These are phyloP conservation scores for Mycena latifolia DNA, from an alignment of 768 basidiomycete genomes.

Conservation along the genomic window DNA sequence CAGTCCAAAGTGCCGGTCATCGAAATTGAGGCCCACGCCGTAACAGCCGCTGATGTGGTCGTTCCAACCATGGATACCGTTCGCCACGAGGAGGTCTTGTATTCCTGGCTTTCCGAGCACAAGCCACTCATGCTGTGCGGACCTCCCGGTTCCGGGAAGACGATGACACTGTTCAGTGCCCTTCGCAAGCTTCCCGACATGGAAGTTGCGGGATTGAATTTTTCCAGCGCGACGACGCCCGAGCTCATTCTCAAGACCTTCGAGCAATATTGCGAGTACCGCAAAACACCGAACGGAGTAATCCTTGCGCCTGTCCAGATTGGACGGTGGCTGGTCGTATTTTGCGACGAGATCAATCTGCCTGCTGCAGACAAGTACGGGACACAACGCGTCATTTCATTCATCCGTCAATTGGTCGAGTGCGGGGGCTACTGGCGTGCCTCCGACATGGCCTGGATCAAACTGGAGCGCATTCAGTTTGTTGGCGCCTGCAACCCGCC, in stretches of 20 bases:
- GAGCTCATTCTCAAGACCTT: conserved; percentile 99
- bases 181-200: conserved; percentile 97
- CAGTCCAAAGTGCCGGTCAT: conserved; percentile 92
- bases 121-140: conserved; percentile 98
- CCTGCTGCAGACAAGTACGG: conserved; percentile 98
- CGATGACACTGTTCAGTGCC: conserved; percentile 99
- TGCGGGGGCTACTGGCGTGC: conserved; percentile 95
- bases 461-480: conserved; percentile 98
- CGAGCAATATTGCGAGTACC: conserved; percentile 99
- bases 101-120: conserved; percentile 99
- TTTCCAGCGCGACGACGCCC: conserved; percentile 98
- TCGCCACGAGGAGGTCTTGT: conserved; percentile 97
- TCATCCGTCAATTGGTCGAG: conserved; percentile 97
- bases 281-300: conserved; percentile 98
- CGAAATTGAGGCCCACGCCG: conserved; percentile 96
- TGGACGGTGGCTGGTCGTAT: conserved; percentile 98
- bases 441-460: conserved; percentile 96
- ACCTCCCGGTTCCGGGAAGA: conserved; percentile 99
- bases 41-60: conserved; percentile 96
- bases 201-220: conserved; percentile 99
- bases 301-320: conserved; percentile 94
- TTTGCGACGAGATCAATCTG: conserved; percentile 99
- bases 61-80: conserved; percentile 99
- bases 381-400: conserved; percentile 98
- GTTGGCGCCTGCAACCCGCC: conserved; percentile 99